Evolutionary conservation across 352 stramenopile species (phyloP).

Genomic region (Paralagenidium karlingii): DNA sequence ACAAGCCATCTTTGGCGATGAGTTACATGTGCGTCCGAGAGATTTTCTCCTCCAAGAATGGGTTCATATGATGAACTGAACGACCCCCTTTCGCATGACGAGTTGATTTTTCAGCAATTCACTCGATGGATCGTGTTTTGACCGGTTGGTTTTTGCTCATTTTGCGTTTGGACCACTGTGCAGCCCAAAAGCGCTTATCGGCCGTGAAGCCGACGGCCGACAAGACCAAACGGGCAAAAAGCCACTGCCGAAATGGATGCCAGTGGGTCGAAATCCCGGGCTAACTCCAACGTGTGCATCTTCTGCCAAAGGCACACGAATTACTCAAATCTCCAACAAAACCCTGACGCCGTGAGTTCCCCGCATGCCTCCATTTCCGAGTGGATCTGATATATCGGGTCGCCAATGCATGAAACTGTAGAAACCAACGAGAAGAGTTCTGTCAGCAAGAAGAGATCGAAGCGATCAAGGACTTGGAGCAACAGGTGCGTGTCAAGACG

Average conservation of each 20-base stretch:
- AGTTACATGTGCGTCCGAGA: slow-evolving; percentile 24
- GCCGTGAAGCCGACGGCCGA: no score
- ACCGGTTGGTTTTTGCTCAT: slow-evolving; percentile 5
- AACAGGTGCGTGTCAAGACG: not conserved
- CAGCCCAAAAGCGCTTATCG: slow-evolving; percentile 17
- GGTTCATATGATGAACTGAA: not conserved
- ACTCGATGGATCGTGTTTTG: slow-evolving; percentile 3
- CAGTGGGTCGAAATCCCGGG: no score
- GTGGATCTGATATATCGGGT: no score
- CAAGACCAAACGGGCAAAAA: no score
- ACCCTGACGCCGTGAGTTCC: no score
- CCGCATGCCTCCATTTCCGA: no score
- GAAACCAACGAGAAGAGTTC: slow-evolving; percentile 15
- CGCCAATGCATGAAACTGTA: no score
- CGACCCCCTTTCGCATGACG: not conserved
- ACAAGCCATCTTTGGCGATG: slow-evolving; percentile 36
- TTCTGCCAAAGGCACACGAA: no score
- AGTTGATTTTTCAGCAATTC: not conserved
- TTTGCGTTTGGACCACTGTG: no score
- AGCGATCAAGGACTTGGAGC: slow-evolving; percentile 4
- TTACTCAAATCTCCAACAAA: no score
- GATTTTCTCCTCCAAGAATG: not conserved
- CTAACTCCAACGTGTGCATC: no score
- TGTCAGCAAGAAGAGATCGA: slow-evolving; percentile 4
- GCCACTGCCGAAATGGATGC: no score